phyloP scores from a whole-genome alignment of 1,284 basidiomycete species.

The Cryptococcus depauperatus region DNA sequence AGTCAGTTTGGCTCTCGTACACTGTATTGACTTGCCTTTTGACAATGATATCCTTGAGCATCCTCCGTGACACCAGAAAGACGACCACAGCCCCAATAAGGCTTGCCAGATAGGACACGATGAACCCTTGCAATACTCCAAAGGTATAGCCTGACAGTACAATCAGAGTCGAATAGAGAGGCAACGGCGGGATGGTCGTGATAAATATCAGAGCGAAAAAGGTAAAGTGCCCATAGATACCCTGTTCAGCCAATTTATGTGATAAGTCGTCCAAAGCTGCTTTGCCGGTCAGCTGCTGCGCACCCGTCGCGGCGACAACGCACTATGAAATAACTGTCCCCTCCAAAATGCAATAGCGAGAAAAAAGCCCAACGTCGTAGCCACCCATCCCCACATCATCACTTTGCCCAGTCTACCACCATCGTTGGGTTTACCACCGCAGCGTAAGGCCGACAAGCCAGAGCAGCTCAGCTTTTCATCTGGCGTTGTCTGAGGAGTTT shows the following conservation, averaged over 20 bases:
- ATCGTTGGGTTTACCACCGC: neutral
- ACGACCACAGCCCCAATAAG: constrained; percentile 47
- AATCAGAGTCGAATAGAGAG: constrained; percentile 50
- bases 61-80: constrained; percentile 43
- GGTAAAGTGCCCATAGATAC: constrained; percentile 37
- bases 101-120: constrained; percentile 48
- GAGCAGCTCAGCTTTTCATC: neutral
- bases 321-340: constrained; percentile 39
- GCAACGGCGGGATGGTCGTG: constrained; percentile 47
- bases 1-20: neutral
- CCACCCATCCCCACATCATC: constrained; percentile 39
- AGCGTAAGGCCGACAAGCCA: neutral
- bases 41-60: constrained; percentile 34
- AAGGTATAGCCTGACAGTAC: constrained; percentile 50
- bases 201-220: constrained; percentile 43
- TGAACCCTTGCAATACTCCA: constrained; percentile 48
- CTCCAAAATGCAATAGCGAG: constrained; percentile 37
- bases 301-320: constrained; percentile 5
- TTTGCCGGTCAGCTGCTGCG: neutral
- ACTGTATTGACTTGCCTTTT: constrained; percentile 24
- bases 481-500: neutral
- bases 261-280: constrained; percentile 40
- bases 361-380: constrained; percentile 36
- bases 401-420: constrained; percentile 27
- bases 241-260: constrained; percentile 33